Evolutionary conservation across 371 early-diverging fungal species (phyloP).

Genomic region (Mucor irregularis): DNA sequence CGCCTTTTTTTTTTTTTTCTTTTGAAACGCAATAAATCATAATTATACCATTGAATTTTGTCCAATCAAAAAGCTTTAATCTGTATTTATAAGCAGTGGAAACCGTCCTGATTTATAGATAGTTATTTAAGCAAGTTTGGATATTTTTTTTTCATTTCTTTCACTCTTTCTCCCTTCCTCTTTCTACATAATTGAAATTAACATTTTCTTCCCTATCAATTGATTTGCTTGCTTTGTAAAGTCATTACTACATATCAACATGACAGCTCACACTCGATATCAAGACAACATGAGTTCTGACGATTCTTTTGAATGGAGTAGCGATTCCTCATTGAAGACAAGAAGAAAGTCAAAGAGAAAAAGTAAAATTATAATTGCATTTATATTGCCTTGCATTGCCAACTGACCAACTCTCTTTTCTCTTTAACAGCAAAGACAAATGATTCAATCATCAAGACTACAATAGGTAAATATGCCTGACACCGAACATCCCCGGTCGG

Average conservation of each 20-base stretch:
- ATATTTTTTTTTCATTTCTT: neutral
- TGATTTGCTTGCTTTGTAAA: neutral
- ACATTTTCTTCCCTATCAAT: neutral
- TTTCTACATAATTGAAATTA: neutral
- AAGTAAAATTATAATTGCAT: neutral
- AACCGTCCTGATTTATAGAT: neutral
- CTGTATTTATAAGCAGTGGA: neutral
- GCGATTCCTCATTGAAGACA: constrained; percentile 13
- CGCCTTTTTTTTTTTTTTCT: neutral
- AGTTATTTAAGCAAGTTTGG: neutral
- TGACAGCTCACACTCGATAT: neutral
- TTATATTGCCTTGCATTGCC: neutral
- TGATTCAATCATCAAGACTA: neutral
- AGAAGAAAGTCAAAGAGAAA: constrained; percentile 3
- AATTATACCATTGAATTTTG: too few relatives aligned
- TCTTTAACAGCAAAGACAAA: neutral
- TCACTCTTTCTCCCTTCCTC: neutral
- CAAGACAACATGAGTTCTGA: constrained; percentile 5
- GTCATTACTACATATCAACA: neutral
- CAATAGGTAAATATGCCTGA: constrained; percentile 5
- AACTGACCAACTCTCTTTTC: neutral
- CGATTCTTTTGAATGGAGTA: constrained; percentile 21
- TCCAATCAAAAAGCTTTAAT: neutral
- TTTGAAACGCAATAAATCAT: neutral
- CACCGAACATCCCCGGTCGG: constrained; percentile 5